A percentile compares a stretch with the other conserved stretches of the same genome.
Conservation (phyloP, 192 early-diverging fungal genomes). For the Thoreauomyces humboldtii region DNA sequence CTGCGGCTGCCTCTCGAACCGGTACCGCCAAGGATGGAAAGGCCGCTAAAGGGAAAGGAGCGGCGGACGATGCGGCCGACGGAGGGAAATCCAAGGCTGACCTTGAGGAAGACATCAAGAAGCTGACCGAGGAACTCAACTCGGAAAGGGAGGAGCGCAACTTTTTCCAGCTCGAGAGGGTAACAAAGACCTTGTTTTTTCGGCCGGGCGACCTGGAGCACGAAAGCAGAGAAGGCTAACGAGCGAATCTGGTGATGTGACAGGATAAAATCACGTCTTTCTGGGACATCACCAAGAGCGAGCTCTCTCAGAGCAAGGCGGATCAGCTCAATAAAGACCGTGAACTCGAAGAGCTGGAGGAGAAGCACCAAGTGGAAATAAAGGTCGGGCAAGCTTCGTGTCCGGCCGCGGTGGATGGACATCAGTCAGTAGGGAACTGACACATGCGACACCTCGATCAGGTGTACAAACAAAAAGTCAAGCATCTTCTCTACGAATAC, state of each 20-base stretch:
- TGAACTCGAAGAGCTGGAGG: constrained; percentile 61
- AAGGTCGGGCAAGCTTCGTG: constrained; percentile 39
- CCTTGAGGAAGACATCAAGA: constrained; percentile 49
- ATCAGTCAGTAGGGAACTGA: background rate
- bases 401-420: background rate
- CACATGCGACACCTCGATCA: too few species aligned
- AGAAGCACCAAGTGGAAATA: constrained; percentile 67
- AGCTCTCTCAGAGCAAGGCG: constrained; percentile 45
- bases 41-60: constrained; percentile 14
- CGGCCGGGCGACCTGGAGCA: constrained; percentile 3
- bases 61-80: constrained; percentile 20
- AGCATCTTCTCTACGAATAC: constrained; percentile 68
- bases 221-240: too few species aligned
- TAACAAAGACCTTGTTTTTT: too few species aligned
- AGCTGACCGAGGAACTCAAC: constrained; percentile 48
- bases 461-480: constrained; percentile 72
- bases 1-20: constrained; percentile 9
- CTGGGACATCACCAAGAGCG: constrained; percentile 62
- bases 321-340: constrained; percentile 61
- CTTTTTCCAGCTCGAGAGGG: constrained; percentile 62
- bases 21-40: constrained; percentile 21
- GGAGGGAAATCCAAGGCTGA: constrained; percentile 40
- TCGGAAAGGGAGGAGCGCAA: constrained; percentile 58
- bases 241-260: too few species aligned
- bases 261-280: constrained; percentile 60